A percentile compares a stretch with the other conserved stretches of the same genome.
These are phyloP conservation scores for Eleusine coracana DNA, from an alignment of 176 grass and related monocot species.

Conservation along the genomic window DNA sequence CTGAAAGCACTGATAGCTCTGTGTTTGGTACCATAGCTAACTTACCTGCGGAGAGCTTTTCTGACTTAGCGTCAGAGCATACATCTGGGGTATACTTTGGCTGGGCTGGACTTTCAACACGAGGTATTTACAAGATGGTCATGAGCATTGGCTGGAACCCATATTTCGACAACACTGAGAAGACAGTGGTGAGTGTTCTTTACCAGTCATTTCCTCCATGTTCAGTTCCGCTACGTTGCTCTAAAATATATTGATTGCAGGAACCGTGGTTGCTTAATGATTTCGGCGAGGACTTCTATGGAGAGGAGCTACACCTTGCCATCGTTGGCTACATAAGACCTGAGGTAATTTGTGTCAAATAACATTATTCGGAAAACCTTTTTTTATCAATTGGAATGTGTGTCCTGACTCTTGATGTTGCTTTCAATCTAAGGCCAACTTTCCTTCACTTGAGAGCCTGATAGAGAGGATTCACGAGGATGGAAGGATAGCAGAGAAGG, in stretches of 20 bases:
- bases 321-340: conserved; percentile 93
- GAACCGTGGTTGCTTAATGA: conserved; percentile 98
- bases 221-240: conserved; percentile 31
- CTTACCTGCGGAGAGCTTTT: conserved; percentile 85
- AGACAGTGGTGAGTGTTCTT: conserved; percentile 73
- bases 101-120: conserved; percentile 77
- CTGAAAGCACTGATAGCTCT: conserved; percentile 36
- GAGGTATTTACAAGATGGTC: conserved; percentile 90
- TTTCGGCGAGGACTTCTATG: conserved; percentile 86
- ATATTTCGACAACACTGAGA: conserved; percentile 93
- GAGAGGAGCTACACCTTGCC: conserved; percentile 87
- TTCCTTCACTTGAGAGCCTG: conserved; percentile 86
- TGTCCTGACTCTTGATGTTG: conserved; percentile 6
- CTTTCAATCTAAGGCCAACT: conserved; percentile 67
- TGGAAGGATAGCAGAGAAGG: conserved; percentile 80
- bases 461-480: conserved; percentile 91
- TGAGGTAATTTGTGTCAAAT: conserved; percentile 53
- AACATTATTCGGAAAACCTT: neutral
- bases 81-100: conserved; percentile 96
- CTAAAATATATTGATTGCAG: conserved; percentile 46
- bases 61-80: conserved; percentile 75
- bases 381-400: neutral
- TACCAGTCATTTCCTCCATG: conserved; percentile 43
- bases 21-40: conserved; percentile 64
- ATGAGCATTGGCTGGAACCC: conserved; percentile 99